phyloP scores from a whole-genome alignment of 2,329 filamentous ascomycete species.

The Chrysoporthe deuterocubensis region DNA sequence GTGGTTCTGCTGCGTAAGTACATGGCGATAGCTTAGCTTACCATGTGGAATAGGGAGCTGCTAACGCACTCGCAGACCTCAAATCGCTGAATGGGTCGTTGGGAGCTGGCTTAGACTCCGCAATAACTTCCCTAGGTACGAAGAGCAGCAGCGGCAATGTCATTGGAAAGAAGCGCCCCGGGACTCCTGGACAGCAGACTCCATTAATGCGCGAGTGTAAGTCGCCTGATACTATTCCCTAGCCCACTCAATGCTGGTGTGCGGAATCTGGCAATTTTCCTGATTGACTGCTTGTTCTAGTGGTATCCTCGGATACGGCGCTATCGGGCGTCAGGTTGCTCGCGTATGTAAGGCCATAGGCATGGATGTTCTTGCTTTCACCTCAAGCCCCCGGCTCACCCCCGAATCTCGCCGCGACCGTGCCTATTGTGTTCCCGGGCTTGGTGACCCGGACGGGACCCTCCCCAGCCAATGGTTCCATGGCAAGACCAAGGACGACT shows the following conservation, averaged over 20 bases:
- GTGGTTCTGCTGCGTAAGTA: constrained; percentile 44
- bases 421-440: constrained; percentile 67
- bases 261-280: too few relatives aligned
- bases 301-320: constrained; percentile 48
- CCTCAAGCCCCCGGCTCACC: constrained; percentile 61
- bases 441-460: constrained; percentile 49
- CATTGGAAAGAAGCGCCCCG: constrained; percentile 34
- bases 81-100: constrained; percentile 49
- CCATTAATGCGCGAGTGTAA: constrained; percentile 25
- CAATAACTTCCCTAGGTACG: constrained; percentile 39
- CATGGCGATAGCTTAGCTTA: background rate
- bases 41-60: too few relatives aligned
- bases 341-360: constrained; percentile 61
- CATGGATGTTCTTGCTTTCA: constrained; percentile 70
- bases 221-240: background rate
- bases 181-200: constrained; percentile 4
- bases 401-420: constrained; percentile 59
- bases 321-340: constrained; percentile 47
- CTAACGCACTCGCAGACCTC: constrained; percentile 33
- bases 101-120: constrained; percentile 40
- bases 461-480: constrained; percentile 47
- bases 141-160: constrained; percentile 36
- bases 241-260: background rate
- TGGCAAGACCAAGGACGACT: constrained; percentile 37
- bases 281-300: constrained; percentile 18